Base-by-base conservation (phyloP, 495 filamentous ascomycete species). In the Penicillium ucsense region DNA sequence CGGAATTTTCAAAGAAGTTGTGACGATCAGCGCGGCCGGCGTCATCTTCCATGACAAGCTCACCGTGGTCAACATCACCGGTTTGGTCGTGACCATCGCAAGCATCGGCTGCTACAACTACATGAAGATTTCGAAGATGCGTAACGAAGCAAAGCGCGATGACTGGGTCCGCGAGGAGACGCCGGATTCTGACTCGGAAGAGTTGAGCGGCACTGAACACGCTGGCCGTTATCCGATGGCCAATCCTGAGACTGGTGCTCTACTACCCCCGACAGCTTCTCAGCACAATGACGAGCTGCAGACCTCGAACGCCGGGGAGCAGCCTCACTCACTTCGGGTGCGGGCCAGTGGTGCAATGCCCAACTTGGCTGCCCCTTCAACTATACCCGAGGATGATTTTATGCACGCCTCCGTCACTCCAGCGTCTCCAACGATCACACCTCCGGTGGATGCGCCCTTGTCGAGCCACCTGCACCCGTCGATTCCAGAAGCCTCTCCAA, bases 1-100 rank as follows among this genome's bases (percentile, higher is more conserved):
- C 52, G 94, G 94, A 41, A 99, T 97, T 44, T 97, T 99, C 75
- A 99, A 99, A 66, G 94, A 99, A 68, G 94, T 95, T 8, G 83
- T 99, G 44, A 99, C 94, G 5, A 97, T 99, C 59, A 81, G 81
- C 35, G 88, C 88, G 2, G 94, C 92, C 0, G 86, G 86, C 12
- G 63, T 94, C 9, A 81, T 94, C 5, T 99, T 96, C 70, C 80
- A 89, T 54, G 94, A 99, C 58, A 78, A 77, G 43, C 78, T 99
- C 50, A 97, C 92, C 0, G 75, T 83, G 3, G 80, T 99, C 69
- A 99, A 99, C 57, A 64, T 96, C 0, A 79, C 82, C 4, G 94
- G 94, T 4, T 65, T 99, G 8, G 60, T 89, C n/a, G 79, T 96
- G 31, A 99, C 94, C 0, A 88, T 99, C 42, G 64, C 65, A 30